Evolutionary conservation across 2,329 filamentous ascomycete genomes (phyloP), one percentile per base, ranked within the genome.

Genomic region (Pseudogymnoascus sp.): DNA sequence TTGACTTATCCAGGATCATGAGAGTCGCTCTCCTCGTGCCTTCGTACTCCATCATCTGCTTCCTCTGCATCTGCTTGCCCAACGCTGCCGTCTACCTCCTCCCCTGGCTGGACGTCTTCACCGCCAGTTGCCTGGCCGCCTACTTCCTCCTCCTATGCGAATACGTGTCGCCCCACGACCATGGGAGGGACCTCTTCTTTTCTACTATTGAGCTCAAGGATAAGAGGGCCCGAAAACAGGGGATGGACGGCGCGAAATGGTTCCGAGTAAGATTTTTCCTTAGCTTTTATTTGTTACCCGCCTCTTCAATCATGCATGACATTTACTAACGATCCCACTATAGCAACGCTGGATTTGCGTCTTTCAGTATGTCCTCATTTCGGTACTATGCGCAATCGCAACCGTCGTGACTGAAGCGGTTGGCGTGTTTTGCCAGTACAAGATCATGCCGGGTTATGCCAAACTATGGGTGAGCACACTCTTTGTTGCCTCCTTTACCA

Each of bases 381-480:
- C 43, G 43, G 11, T 48, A 5, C 11, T 48, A 7, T 19, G 19
- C 78, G 82, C 67, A 78, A 85, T 73, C 31, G 54, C 72, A 31
- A 71, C 71, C n/a, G 69, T 68, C 48, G 68, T 74, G 62, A 73
- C 73, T 2, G 68, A 76, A 48, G 70, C 67, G 0, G 67, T 67
- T 0, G 69, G 69, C 4, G 68, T 71, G 13, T 76, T 72, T 67
- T 76, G 75, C 65, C 70, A 73, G 16, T 71, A 67, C 4, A 70
- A 69, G 13, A 71, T 68, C 34, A 70, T 69, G 41, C 36, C 70
- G 4, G 66, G 72, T 60, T 73, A 71, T 41, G 73, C 73, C 11
- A 73, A 74, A 31, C 65, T 76, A 5, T 75, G 72, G 66, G 69
- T 71, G 2, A 60, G 68, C 62, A n/a, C 14, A 11, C 11, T 36